Percentiles rank a stretch among this genome's conserved stretches.
These are phyloP conservation scores for Phoma herbarum DNA, from an alignment of 2,329 filamentous ascomycete genomes.

Conservation along the genomic window DNA sequence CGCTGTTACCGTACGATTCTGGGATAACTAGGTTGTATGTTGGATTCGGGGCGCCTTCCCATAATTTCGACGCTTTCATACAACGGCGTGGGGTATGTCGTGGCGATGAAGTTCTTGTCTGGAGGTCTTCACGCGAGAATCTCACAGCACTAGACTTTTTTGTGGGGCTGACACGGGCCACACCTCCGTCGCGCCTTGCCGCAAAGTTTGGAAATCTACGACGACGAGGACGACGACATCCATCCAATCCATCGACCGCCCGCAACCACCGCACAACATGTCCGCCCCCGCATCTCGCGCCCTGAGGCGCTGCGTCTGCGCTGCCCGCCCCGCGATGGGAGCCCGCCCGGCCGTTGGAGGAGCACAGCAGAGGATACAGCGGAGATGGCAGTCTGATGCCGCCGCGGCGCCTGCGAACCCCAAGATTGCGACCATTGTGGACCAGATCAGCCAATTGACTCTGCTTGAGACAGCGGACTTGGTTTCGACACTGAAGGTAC, in stretches of 20 bases:
- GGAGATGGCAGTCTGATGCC: slow-evolving; percentile 87
- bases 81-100: slow-evolving; percentile 27
- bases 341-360: slow-evolving; percentile 45
- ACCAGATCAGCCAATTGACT: slow-evolving; percentile 98
- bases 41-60: slow-evolving; percentile 45
- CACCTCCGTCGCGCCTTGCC: slow-evolving; percentile 31
- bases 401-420: slow-evolving; percentile 73
- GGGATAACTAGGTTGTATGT: slow-evolving; percentile 21
- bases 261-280: slow-evolving; percentile 48
- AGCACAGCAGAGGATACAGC: slow-evolving; percentile 56
- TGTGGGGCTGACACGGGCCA: slow-evolving; percentile 1
- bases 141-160: slow-evolving; percentile 30
- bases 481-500: slow-evolving; percentile 92
- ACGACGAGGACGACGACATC: slow-evolving; percentile 26
- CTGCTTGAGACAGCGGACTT: slow-evolving; percentile 96
- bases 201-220: slow-evolving; percentile 32
- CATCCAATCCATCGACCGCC: slow-evolving; percentile 29
- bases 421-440: slow-evolving; percentile 94
- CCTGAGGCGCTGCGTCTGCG: slow-evolving; percentile 56
- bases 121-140: neutral
- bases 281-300: slow-evolving; percentile 56
- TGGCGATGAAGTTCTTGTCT: slow-evolving; percentile 23
- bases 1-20: slow-evolving; percentile 31
- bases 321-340: slow-evolving; percentile 35
- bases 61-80: slow-evolving; percentile 47